phyloP scores from a whole-genome alignment of 1,139 yeast genomes.

The Nakaseomyces bracarensis region DNA sequence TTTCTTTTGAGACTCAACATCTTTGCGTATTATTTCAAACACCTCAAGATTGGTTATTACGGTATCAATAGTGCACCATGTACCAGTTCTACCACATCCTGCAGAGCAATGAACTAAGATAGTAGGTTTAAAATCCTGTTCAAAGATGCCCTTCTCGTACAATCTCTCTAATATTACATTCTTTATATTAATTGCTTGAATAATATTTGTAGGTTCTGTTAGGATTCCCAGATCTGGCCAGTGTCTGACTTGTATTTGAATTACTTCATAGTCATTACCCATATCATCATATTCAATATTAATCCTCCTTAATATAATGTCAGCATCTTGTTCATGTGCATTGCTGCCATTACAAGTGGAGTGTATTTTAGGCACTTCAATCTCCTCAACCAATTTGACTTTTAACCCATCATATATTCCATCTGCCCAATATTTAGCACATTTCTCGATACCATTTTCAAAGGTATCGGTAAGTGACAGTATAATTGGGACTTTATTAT shows the following conservation, averaged over 20 bases:
- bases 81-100: conserved; percentile 88
- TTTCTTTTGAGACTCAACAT: too few species aligned
- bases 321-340: conserved; percentile 1
- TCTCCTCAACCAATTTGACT: conserved; percentile 21
- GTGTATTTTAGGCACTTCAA: background rate
- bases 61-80: conserved; percentile 66
- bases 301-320: conserved; percentile 34
- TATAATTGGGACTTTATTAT: conserved; percentile 52
- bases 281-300: conserved; percentile 25
- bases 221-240: conserved; percentile 79
- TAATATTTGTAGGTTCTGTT: conserved; percentile 30
- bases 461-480: conserved; percentile 55
- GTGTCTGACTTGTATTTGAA: conserved; percentile 58
- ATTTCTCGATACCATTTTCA: conserved; percentile 49
- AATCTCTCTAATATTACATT: conserved; percentile 19
- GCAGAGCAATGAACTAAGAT: conserved; percentile 79
- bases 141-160: conserved; percentile 16
- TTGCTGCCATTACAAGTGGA: background rate
- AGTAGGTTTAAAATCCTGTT: conserved; percentile 32
- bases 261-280: conserved; percentile 31
- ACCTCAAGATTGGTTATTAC: conserved; percentile 29
- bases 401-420: conserved; percentile 27
- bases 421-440: conserved; percentile 47
- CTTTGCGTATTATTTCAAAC: conserved; percentile 16
- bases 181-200: conserved; percentile 31